These are phyloP conservation scores for Cordia subcordata DNA, from an alignment of 257 asterid genomes.

Conservation along the genomic window DNA sequence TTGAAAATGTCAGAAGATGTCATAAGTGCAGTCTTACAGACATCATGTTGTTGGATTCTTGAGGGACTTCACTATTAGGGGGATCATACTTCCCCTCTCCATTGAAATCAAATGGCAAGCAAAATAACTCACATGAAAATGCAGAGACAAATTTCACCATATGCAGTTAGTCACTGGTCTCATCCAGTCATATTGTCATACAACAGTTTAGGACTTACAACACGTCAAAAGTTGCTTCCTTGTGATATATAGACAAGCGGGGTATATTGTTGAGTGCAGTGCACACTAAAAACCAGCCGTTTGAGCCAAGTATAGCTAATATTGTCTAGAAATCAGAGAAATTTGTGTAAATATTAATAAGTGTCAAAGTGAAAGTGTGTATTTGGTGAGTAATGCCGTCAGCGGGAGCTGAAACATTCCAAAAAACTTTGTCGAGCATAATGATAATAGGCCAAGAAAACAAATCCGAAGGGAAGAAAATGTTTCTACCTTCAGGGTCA, in stretches of 20 bases:
- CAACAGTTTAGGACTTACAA: conserved; percentile 49
- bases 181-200: conserved; percentile 8
- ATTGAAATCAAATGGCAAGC: conserved; percentile 15
- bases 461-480: conserved; percentile 1
- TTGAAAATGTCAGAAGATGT: conserved; percentile 74
- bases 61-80: conserved; percentile 65
- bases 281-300: conserved; percentile 81
- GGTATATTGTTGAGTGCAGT: conserved; percentile 80
- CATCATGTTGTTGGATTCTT: conserved; percentile 94
- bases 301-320: conserved; percentile 62
- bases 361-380: not conserved
- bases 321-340: conserved; percentile 45
- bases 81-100: conserved; percentile 55
- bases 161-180: conserved; percentile 14
- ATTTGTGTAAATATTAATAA: not conserved
- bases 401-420: not conserved
- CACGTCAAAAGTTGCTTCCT: conserved; percentile 59
- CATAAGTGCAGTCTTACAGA: conserved; percentile 91
- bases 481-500: conserved; percentile 47
- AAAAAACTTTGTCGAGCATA: not conserved
- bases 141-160: not conserved
- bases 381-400: not conserved
- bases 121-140: conserved; percentile 5
- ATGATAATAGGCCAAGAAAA: conserved; percentile 1
- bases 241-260: conserved; percentile 63